Conservation (phyloP, 2,329 filamentous ascomycete genomes). For the Aureobasidium musti region DNA sequence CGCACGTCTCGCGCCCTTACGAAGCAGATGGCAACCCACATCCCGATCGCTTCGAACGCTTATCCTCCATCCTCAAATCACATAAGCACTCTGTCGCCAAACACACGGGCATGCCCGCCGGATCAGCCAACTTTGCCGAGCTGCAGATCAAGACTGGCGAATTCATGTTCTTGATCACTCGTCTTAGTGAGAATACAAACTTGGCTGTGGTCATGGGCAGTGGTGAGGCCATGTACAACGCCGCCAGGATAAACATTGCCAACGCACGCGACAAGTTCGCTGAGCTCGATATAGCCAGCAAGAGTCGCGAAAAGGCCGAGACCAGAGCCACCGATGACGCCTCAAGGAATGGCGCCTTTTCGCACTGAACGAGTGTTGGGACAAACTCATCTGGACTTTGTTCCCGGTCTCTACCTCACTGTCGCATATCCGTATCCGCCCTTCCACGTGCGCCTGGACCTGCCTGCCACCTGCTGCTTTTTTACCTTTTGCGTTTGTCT, state of each 20-base stretch:
- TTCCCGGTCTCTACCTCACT: neutral
- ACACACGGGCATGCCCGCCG: slow-evolving; percentile 77
- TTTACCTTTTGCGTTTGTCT: slow-evolving; percentile 1
- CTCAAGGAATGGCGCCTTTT: neutral
- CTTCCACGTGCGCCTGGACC: neutral
- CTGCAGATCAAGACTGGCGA: slow-evolving; percentile 77
- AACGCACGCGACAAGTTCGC: slow-evolving; percentile 80
- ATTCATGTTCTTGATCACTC: slow-evolving; percentile 93
- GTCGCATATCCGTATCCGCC: neutral
- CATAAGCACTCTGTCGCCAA: slow-evolving; percentile 82
- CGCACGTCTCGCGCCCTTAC: slow-evolving; percentile 75
- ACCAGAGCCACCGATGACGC: slow-evolving; percentile 1
- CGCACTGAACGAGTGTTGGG: neutral
- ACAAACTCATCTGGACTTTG: neutral
- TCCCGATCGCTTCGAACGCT: slow-evolving; percentile 87
- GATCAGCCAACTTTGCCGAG: slow-evolving; percentile 76
- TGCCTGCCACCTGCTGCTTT: neutral
- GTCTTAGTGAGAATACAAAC: slow-evolving; percentile 97
- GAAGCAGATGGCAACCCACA: slow-evolving; percentile 76
- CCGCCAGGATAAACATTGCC: slow-evolving; percentile 85
- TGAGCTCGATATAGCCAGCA: slow-evolving; percentile 54
- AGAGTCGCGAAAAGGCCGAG: slow-evolving; percentile 21
- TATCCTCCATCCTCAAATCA: slow-evolving; percentile 97
- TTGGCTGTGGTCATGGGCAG: slow-evolving; percentile 89
- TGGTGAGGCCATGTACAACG: slow-evolving; percentile 87